Conservation (phyloP, 805 yeast species). For the Ogataea degrootiae region DNA sequence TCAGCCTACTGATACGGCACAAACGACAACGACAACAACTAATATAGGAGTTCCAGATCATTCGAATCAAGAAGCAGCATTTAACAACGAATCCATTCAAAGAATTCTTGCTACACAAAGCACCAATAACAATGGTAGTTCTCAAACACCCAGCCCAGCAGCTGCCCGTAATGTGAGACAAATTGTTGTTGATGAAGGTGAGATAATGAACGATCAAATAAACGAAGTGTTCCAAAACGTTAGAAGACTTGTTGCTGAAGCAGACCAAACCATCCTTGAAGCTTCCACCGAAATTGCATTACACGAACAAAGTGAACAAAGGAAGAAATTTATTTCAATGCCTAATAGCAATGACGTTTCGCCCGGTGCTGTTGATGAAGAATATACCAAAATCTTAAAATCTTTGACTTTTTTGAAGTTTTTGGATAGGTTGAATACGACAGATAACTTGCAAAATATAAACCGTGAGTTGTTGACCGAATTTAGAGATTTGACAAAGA, state of each 20-base stretch:
- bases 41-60: too few relatives aligned
- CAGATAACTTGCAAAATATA: constrained; percentile 18
- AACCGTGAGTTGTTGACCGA: constrained; percentile 18
- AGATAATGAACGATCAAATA: constrained; percentile 17
- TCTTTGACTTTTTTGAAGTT: constrained; percentile 25
- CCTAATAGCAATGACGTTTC: constrained; percentile 1
- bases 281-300: constrained; percentile 24
- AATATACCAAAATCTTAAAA: constrained; percentile 21
- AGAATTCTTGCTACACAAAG: not conserved
- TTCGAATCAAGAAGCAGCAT: too few relatives aligned
- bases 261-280: constrained; percentile 25
- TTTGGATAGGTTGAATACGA: constrained; percentile 24
- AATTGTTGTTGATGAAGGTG: constrained; percentile 5
- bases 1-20: too few relatives aligned
- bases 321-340: constrained; percentile 3
- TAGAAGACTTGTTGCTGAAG: constrained; percentile 21
- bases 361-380: constrained; percentile 18
- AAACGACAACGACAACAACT: too few relatives aligned
- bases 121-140: not conserved
- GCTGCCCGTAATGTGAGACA: not conserved
- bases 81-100: too few relatives aligned
- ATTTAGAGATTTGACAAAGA: constrained; percentile 21
- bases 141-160: constrained; percentile 1
- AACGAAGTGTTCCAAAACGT: constrained; percentile 24
- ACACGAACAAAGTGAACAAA: constrained; percentile 15